Evolutionary conservation across 2,329 filamentous ascomycete genomes (phyloP), one percentile per base, ranked within the genome.

Genomic region (Blastomyces percursus): DNA sequence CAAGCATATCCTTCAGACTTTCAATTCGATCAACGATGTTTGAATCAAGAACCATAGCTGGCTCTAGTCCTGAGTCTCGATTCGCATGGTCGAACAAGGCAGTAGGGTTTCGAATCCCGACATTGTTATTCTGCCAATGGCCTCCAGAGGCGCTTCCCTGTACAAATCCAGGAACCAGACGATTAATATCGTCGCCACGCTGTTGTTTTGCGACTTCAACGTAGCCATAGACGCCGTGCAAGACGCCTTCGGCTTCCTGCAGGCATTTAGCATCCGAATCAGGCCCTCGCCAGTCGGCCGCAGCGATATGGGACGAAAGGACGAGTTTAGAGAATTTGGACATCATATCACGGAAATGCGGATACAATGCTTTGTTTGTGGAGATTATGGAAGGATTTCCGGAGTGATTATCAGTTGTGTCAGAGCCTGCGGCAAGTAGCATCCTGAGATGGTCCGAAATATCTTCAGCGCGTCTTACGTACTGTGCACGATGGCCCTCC

Each of bases 261-360:
- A 97, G 77, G 71, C 94, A 99, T 74, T 99, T 99, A 61, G 94
- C 88, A 65, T 93, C 89, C 0, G 93, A 95, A 75, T 99, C 94
- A 19, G 90, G 87, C 61, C 93, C 91, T 9, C 93, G 92, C 85
- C 91, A 97, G 77, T 99, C 94, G 42, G 93, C 90, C 6, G 93
- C 91, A 48, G 94, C 94, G 72, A 99, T 96, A 73, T 99, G 94
- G 16, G 94, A 97, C 2, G 94, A 99, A 58, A 99, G 87, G 54
- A 99, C 94, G 11, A 99, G 82, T 75, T 99, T 99, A n/a, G 94
- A 97, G 74, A 99, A 99, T 70, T 96, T 92, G 54, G 94, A 97
- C 94, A 99, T 99, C 87, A 97, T 97, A 73, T 97, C 94, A 61
- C 94, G 84, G 77, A 99, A 99, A 75, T 97, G 92, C 30, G 94